Base-by-base conservation (phyloP, 2,329 filamentous ascomycete genomes). In the Fusarium mangiferae region DNA sequence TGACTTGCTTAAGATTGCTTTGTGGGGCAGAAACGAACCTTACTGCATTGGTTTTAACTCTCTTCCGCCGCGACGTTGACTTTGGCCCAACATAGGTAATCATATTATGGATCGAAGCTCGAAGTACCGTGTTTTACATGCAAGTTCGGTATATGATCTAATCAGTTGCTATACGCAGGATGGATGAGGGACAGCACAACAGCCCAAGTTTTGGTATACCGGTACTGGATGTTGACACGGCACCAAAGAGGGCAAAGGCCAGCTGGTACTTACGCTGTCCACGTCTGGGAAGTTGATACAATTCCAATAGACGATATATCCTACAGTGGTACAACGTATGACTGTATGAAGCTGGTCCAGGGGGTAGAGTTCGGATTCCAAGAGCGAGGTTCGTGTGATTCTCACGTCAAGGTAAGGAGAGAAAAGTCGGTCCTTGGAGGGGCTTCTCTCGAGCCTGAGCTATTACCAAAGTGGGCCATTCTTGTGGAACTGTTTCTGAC, bases 21-120 rank as follows among this genome's bases (percentile, higher is more conserved):
- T 59, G 67, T 66, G 67, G 67, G 67, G 51, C 41, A 28, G 46
- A 35, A 38, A 55, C 52, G 33, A 42, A 70, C 66, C 60, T 70
- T 70, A 39, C 36, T 28, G 10, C 12, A n/a, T 17, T 20, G 38
- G 52, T 26, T 59, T 33, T 38, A 42, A 52, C 45, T 33, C 41
- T 69, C 33, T 28, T 56, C 24, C 45, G 28, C 28, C 38, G 45
- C 18, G 42, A 36, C 20, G 14, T 20, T 30, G 44, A 36, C 42
- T 61, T 54, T 55, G 33, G 38, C 33, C 48, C n/a, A 24, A 18
- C 30, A 51, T 51, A 30, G 30, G 30, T 30, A 24, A 24, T 26
- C 48, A 24, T 17, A 49, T 58, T 22, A 45, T 66, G 36, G 12
- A 54, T 26, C n/a, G 39, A 22, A 38, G 35, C 22, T 68, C 18